phyloP scores from a whole-genome alignment of 306 rosid species.

The Casuarina equisetifolia region DNA sequence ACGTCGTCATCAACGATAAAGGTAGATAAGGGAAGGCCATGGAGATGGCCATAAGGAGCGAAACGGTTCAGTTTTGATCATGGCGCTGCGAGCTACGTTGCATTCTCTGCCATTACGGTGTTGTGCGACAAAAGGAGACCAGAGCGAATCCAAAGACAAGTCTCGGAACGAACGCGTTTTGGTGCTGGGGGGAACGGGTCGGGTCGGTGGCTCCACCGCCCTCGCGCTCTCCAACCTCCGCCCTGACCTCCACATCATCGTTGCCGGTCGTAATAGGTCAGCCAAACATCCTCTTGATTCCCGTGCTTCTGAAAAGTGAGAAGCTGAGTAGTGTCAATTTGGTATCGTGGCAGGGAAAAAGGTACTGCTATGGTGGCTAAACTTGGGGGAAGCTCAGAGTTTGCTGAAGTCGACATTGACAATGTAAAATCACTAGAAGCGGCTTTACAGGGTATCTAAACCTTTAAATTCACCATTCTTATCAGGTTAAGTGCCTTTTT shows the following conservation, averaged over 20 bases:
- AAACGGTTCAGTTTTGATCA: background rate
- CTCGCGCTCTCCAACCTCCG: constrained; percentile 69
- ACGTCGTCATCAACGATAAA: constrained; percentile 16
- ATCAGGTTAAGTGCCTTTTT: no score
- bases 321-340: background rate
- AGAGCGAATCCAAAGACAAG: constrained; percentile 32
- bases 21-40: background rate
- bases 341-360: constrained; percentile 54
- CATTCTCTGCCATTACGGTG: constrained; percentile 31
- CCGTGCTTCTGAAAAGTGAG: background rate
- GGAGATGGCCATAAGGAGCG: background rate
- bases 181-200: constrained; percentile 93
- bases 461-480: no score
- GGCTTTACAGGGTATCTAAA: constrained; percentile 53
- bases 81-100: constrained; percentile 40
- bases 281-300: background rate
- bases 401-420: constrained; percentile 58
- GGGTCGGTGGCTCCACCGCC: constrained; percentile 94
- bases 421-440: constrained; percentile 54
- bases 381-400: constrained; percentile 61
- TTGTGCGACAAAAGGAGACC: constrained; percentile 8
- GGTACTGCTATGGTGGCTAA: constrained; percentile 63
- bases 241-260: constrained; percentile 58
- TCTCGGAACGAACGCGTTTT: constrained; percentile 61
- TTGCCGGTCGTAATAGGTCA: constrained; percentile 85